Conservation (phyloP, 371 early-diverging fungal genomes). For the Syncephalis fuscata region DNA sequence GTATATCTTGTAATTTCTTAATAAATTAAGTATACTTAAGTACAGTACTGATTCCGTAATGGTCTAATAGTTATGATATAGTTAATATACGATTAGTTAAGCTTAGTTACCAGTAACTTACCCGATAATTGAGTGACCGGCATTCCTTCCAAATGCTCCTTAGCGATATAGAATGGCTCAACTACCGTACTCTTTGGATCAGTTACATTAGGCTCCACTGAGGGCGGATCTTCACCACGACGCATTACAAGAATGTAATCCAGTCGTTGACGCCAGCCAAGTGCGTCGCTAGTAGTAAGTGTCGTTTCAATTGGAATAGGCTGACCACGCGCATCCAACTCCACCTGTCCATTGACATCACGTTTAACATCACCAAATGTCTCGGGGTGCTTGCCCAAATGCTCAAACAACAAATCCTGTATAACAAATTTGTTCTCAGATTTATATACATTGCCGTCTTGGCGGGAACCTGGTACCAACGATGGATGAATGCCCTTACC, state of each 20-base stretch:
- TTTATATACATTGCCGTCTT: too few species aligned
- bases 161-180: neutral
- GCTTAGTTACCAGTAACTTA: conserved; percentile 3
- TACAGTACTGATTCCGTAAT: conserved; percentile 15
- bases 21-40: too few species aligned
- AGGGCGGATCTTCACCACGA: conserved; percentile 3
- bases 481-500: too few species aligned
- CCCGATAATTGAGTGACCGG: conserved; percentile 30
- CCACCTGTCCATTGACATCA: conserved; percentile 16
- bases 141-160: conserved; percentile 6
- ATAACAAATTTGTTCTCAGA: too few species aligned
- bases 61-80: conserved; percentile 13
- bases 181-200: neutral
- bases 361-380: conserved; percentile 48
- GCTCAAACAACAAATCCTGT: conserved; percentile 32
- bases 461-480: too few species aligned
- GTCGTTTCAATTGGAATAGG: conserved; percentile 31
- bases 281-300: conserved; percentile 33
- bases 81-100: too few species aligned
- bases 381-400: conserved; percentile 52
- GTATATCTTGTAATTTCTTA: too few species aligned
- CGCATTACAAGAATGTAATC: conserved; percentile 45
- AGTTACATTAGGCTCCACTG: conserved; percentile 3
- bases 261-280: conserved; percentile 36
- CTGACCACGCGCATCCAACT: too few species aligned